These are phyloP conservation scores for Forsythia viridissima DNA, from an alignment of 257 asterid genomes.

Conservation along the genomic window DNA sequence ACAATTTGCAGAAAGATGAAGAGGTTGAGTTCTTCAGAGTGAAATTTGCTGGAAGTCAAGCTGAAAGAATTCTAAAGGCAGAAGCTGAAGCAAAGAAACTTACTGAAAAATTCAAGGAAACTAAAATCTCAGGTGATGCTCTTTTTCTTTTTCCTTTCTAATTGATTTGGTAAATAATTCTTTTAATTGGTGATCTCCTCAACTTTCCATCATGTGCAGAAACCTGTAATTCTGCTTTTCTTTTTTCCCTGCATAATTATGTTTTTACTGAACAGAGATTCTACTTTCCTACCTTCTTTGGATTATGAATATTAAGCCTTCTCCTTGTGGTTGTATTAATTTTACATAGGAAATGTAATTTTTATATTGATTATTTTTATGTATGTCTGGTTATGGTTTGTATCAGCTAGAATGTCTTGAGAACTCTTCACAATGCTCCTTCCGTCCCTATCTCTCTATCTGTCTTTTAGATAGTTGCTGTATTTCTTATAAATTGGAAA, in stretches of 20 bases:
- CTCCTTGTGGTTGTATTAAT: background rate
- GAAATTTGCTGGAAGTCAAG: slow-evolving; percentile 93
- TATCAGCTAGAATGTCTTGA: too few relatives aligned
- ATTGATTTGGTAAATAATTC: background rate
- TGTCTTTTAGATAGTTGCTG: too few relatives aligned
- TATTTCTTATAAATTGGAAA: too few relatives aligned
- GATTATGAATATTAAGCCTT: background rate
- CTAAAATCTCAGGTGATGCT: slow-evolving; percentile 67
- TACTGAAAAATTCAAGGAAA: slow-evolving; percentile 58
- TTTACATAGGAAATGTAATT: background rate
- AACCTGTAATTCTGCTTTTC: background rate
- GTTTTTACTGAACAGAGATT: background rate
- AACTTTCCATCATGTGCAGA: background rate
- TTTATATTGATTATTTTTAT: too few relatives aligned
- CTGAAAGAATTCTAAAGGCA: slow-evolving; percentile 69
- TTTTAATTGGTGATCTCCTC: background rate
- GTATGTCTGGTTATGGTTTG: too few relatives aligned
- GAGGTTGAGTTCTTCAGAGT: slow-evolving; percentile 60
- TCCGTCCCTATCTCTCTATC: too few relatives aligned
- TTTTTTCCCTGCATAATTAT: background rate
- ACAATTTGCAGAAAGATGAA: slow-evolving; percentile 70
- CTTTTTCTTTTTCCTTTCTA: background rate
- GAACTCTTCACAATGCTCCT: too few relatives aligned
- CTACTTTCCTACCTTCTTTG: background rate
- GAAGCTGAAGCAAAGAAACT: slow-evolving; percentile 65